Conservation (phyloP, 768 basidiomycete genomes). For the Russula olivacea region DNA sequence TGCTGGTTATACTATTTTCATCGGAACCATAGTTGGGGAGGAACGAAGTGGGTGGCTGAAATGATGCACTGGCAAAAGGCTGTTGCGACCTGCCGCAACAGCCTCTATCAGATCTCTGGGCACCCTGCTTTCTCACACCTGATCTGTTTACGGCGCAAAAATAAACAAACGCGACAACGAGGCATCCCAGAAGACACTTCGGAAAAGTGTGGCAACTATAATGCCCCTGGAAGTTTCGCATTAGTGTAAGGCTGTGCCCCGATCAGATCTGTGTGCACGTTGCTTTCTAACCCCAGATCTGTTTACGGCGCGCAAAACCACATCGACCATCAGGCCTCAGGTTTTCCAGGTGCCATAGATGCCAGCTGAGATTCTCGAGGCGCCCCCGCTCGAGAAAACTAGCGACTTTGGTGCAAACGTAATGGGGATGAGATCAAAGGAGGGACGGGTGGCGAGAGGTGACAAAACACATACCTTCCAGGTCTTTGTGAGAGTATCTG, state of each 20-base stretch:
- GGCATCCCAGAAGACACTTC: neutral
- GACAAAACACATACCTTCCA: slow-evolving; percentile 63
- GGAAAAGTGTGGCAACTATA: neutral
- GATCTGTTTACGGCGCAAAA: neutral
- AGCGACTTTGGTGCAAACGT: slow-evolving; percentile 90
- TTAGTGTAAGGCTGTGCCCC: too few relatives aligned
- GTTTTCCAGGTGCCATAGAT: slow-evolving; percentile 88
- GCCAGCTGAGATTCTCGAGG: slow-evolving; percentile 89
- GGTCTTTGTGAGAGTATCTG: slow-evolving; percentile 80
- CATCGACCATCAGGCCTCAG: slow-evolving; percentile 89
- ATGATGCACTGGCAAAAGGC: too few relatives aligned
- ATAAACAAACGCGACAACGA: slow-evolving; percentile 8
- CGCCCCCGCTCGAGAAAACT: slow-evolving; percentile 88
- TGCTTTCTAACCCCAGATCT: too few relatives aligned
- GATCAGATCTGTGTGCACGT: too few relatives aligned
- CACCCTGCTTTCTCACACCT: too few relatives aligned
- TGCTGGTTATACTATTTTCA: too few relatives aligned
- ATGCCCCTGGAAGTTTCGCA: neutral
- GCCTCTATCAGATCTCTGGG: too few relatives aligned
- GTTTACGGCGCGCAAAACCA: too few relatives aligned
- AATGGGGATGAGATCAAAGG: neutral
- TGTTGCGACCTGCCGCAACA: too few relatives aligned
- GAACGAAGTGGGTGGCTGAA: too few relatives aligned
- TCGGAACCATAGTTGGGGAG: too few relatives aligned
- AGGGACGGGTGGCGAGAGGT: slow-evolving; percentile 1